A percentile compares a stretch with the other conserved stretches of the same genome.
Conservation (phyloP, 176 grass and related monocot genomes). For the Guadua angustifolia region DNA sequence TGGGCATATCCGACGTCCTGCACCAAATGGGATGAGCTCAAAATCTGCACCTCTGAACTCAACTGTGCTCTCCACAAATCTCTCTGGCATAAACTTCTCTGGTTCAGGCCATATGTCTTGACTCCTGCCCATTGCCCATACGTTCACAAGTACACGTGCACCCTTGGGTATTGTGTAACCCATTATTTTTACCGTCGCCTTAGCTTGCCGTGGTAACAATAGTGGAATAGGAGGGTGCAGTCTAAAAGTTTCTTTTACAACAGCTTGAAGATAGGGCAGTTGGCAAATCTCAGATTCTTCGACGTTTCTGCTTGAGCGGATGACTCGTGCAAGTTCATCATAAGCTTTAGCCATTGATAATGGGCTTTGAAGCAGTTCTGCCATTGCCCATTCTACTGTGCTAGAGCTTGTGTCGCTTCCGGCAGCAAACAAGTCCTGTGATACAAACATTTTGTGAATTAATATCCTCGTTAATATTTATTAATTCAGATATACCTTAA, state of each 20-base stretch:
- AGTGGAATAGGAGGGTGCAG: slow-evolving; percentile 40
- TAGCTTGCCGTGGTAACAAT: slow-evolving; percentile 27
- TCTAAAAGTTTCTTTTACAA: slow-evolving; percentile 48
- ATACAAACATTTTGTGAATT: background rate
- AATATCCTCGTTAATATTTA: too few species aligned
- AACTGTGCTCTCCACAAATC: slow-evolving; percentile 14
- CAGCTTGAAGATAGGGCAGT: slow-evolving; percentile 46
- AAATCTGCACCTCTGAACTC: slow-evolving; percentile 37
- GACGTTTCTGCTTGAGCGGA: too few species aligned
- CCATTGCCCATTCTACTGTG: slow-evolving; percentile 53
- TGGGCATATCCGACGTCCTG: background rate
- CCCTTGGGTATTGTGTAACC: slow-evolving; percentile 36
- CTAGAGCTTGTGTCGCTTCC: slow-evolving; percentile 48
- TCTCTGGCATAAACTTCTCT: slow-evolving; percentile 30
- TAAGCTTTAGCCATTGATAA: slow-evolving; percentile 16
- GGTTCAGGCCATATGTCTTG: slow-evolving; percentile 24
- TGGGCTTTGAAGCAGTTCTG: slow-evolving; percentile 26
- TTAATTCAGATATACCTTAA: too few species aligned
- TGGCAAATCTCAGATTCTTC: slow-evolving; percentile 41
- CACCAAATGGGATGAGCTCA: slow-evolving; percentile 32
- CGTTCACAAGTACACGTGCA: slow-evolving; percentile 36
- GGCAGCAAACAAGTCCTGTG: slow-evolving; percentile 43
- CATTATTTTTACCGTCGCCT: background rate
- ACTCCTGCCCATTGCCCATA: slow-evolving; percentile 23
- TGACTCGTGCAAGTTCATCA: background rate